Percentiles rank a stretch among this genome's conserved stretches.
Conservation (phyloP, 2,329 filamentous ascomycete genomes). For the Ophiostoma himal-ulmi region DNA sequence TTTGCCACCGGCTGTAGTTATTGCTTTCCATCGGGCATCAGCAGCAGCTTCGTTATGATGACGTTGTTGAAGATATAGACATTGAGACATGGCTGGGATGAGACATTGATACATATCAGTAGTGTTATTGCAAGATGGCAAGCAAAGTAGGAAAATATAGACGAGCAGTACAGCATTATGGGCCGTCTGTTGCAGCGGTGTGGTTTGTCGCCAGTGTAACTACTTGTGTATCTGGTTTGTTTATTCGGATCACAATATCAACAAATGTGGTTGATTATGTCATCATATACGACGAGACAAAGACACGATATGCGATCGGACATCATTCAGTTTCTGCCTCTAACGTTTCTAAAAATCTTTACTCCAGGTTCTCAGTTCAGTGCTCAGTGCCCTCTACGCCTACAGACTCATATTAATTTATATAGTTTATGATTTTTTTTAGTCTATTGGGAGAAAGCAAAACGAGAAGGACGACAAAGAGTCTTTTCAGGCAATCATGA, state of each 20-base stretch:
- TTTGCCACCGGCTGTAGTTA: background rate
- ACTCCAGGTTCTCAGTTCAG: no score
- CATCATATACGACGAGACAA: background rate
- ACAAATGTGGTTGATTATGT: background rate
- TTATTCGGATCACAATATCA: background rate
- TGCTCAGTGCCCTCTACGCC: no score
- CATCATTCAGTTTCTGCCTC: background rate
- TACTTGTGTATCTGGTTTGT: background rate
- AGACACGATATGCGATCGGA: background rate
- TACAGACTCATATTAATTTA: background rate
- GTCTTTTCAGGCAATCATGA: background rate
- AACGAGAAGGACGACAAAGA: background rate
- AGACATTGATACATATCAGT: background rate
- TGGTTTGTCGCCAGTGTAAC: background rate
- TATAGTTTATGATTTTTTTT: background rate
- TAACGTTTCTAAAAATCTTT: background rate
- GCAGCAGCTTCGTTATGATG: background rate
- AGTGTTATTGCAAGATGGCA: background rate
- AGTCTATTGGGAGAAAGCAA: constrained; percentile 8
- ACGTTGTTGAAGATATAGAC: background rate
- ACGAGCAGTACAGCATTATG: background rate
- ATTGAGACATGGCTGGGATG: constrained; percentile 2
- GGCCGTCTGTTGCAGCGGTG: background rate
- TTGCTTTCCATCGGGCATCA: background rate
- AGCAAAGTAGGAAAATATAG: background rate